Conservation (phyloP, 257 asterid species). For the Solanum pinnatisectum region DNA sequence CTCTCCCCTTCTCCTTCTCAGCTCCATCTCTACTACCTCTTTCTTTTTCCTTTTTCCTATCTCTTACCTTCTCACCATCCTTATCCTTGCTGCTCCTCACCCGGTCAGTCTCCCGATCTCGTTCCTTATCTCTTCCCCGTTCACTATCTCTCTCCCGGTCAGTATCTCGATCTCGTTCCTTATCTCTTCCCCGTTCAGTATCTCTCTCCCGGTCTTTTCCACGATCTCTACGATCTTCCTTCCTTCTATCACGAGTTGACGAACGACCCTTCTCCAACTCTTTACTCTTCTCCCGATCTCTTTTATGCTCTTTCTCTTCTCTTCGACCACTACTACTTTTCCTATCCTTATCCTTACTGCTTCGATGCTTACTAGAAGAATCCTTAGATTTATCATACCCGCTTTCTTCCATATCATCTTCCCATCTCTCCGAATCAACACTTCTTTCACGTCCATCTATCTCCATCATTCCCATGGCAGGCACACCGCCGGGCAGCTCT, state of each 20-base stretch:
- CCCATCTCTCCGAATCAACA: slow-evolving; percentile 55
- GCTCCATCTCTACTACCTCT: slow-evolving; percentile 39
- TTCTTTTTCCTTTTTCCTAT: slow-evolving; percentile 37
- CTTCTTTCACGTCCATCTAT: slow-evolving; percentile 37
- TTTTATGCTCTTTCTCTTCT: slow-evolving; percentile 65
- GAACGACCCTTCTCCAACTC: slow-evolving; percentile 34
- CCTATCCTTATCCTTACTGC: slow-evolving; percentile 62
- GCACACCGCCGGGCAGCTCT: neutral
- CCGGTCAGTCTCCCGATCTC: neutral
- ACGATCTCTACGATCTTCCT: slow-evolving; percentile 18
- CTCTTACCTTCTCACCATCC: slow-evolving; percentile 35
- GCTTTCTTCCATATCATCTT: slow-evolving; percentile 37
- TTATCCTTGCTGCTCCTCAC: slow-evolving; percentile 45
- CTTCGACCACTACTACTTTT: slow-evolving; percentile 34
- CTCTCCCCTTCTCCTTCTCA: slow-evolving; percentile 65
- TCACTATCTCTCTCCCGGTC: neutral
- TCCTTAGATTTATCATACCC: slow-evolving; percentile 38
- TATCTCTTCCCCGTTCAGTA: neutral
- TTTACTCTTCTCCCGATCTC: slow-evolving; percentile 35
- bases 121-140: neutral
- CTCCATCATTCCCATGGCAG: slow-evolving; percentile 21
- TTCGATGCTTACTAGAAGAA: slow-evolving; percentile 39
- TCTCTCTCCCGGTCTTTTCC: neutral
- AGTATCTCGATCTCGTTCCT: neutral
- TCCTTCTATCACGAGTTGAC: slow-evolving; percentile 52